A percentile compares a stretch with the other conserved stretches of the same genome.
Conservation (phyloP, 1,139 yeast species). For the Pneumocystis murina region DNA sequence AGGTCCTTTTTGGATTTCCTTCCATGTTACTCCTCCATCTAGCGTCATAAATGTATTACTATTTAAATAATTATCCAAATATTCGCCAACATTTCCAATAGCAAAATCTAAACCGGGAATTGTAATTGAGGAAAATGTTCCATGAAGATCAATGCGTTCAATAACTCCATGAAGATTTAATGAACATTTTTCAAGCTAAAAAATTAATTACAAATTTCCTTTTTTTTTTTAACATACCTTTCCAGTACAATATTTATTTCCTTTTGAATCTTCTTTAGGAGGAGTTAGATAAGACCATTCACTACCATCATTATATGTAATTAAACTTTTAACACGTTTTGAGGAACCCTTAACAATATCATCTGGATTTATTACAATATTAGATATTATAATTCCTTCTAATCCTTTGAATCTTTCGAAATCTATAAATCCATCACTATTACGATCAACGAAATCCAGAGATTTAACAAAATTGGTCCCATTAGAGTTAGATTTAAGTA, state of each 20-base stretch:
- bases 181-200: slow-evolving; percentile 44
- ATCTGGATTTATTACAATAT: slow-evolving; percentile 44
- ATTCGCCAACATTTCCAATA: slow-evolving; percentile 76
- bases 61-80: slow-evolving; percentile 35
- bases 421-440: slow-evolving; percentile 63
- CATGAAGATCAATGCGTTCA: slow-evolving; percentile 69
- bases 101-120: slow-evolving; percentile 81
- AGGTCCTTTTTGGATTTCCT: slow-evolving; percentile 54
- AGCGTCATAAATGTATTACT: slow-evolving; percentile 59
- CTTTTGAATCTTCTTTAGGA: slow-evolving; percentile 49
- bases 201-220: neutral
- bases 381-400: slow-evolving; percentile 76
- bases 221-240: slow-evolving; percentile 4
- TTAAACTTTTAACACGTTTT: slow-evolving; percentile 52
- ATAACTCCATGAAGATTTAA: slow-evolving; percentile 84
- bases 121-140: slow-evolving; percentile 73
- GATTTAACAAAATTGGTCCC: slow-evolving; percentile 82
- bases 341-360: slow-evolving; percentile 29
- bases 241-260: slow-evolving; percentile 41
- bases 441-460: slow-evolving; percentile 61
- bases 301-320: slow-evolving; percentile 86
- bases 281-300: slow-evolving; percentile 58
- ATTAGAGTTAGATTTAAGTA: slow-evolving; percentile 85
- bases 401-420: slow-evolving; percentile 71
- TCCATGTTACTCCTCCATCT: slow-evolving; percentile 89